Evolutionary conservation across 495 filamentous ascomycete species (phyloP).

Genomic region (Penicillium cinerascens): DNA sequence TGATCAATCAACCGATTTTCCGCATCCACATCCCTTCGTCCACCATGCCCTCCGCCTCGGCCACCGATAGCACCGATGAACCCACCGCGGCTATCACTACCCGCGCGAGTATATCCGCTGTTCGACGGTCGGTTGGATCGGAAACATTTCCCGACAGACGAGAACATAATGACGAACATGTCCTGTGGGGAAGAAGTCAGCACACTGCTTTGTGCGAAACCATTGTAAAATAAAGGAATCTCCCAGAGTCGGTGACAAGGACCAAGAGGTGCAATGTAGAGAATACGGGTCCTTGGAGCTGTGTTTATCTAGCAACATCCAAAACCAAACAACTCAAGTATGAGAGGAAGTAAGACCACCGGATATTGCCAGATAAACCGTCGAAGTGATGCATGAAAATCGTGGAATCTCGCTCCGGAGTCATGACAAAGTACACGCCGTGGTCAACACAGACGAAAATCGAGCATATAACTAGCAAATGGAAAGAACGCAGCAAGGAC

Average conservation of each 20-base stretch:
- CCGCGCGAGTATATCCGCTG: slow-evolving; percentile 57
- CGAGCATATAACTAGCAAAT: background rate
- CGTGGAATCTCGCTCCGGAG: slow-evolving; percentile 2
- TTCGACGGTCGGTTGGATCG: slow-evolving; percentile 36
- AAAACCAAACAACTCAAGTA: background rate
- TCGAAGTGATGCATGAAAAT: slow-evolving; percentile 8
- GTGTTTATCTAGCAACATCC: slow-evolving; percentile 7
- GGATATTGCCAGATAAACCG: background rate
- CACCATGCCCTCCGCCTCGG: slow-evolving; percentile 34
- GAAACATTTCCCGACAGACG: slow-evolving; percentile 69
- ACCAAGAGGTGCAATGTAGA: background rate
- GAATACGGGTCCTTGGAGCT: slow-evolving; percentile 3
- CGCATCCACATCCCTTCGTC: slow-evolving; percentile 60
- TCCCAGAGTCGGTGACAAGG: background rate
- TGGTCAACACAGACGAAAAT: slow-evolving; percentile 12
- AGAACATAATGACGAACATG: slow-evolving; percentile 72
- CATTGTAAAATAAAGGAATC: background rate
- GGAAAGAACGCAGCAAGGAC: slow-evolving; percentile 2
- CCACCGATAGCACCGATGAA: slow-evolving; percentile 38
- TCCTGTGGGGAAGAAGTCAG: slow-evolving; percentile 55
- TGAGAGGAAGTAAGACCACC: background rate
- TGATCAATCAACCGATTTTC: slow-evolving; percentile 95
- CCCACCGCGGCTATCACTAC: slow-evolving; percentile 22
- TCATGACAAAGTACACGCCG: slow-evolving; percentile 14
- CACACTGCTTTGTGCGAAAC: background rate